Evolutionary conservation across 345 rosid genomes (phyloP).

Genomic region (Populus pruinosa): DNA sequence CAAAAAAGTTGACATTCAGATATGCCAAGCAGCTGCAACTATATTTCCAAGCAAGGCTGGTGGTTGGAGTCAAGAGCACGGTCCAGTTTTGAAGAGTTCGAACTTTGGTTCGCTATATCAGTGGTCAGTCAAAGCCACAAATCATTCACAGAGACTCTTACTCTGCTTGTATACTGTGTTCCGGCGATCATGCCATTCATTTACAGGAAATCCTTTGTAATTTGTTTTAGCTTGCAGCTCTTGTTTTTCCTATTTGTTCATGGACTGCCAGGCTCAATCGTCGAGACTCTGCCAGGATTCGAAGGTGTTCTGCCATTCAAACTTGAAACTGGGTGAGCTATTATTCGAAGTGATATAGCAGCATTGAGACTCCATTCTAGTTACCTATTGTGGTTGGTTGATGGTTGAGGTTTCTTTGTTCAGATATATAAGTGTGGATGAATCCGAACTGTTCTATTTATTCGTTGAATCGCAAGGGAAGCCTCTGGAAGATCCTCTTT

Average conservation of each 20-base stretch:
- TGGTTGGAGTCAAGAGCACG: neutral
- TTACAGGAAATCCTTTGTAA: neutral
- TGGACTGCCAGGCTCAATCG: slow-evolving; percentile 1
- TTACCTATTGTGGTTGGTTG: neutral
- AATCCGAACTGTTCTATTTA: slow-evolving; percentile 26
- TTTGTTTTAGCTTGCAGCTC: neutral
- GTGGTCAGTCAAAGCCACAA: neutral
- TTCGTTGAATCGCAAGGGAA: slow-evolving; percentile 26
- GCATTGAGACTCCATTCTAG: neutral
- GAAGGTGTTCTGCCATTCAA: neutral
- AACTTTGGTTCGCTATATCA: neutral
- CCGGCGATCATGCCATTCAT: neutral
- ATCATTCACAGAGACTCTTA: neutral
- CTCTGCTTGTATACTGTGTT: neutral
- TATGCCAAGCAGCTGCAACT: neutral
- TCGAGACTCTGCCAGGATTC: slow-evolving; percentile 9
- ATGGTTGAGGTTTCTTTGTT: neutral
- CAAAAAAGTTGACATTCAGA: neutral
- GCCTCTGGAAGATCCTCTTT: slow-evolving; percentile 19
- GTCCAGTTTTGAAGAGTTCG: neutral
- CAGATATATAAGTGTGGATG: slow-evolving; percentile 19
- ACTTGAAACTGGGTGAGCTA: slow-evolving; percentile 21
- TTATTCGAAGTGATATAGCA: neutral
- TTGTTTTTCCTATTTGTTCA: neutral
- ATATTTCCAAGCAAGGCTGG: neutral